These are phyloP conservation scores for Xylariaceae sp. DNA, from an alignment of 2,329 filamentous ascomycete species.

Conservation along the genomic window DNA sequence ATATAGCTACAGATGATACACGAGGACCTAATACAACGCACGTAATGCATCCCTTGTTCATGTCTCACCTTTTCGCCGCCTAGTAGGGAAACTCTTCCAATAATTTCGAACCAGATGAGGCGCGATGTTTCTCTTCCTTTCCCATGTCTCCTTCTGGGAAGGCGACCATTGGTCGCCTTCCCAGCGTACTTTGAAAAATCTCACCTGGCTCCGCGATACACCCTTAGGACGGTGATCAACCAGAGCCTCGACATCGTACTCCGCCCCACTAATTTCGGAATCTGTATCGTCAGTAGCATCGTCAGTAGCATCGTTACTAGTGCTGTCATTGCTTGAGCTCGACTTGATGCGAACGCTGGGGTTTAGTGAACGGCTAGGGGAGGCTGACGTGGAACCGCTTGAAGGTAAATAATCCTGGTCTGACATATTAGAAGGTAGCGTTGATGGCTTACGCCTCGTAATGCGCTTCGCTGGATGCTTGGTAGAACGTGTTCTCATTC, in stretches of 20 bases:
- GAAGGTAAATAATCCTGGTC: too few relatives aligned
- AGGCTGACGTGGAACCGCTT: too few relatives aligned
- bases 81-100: background rate
- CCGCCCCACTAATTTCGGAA: background rate
- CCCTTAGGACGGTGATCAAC: slow-evolving; percentile 8
- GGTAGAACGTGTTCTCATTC: too few relatives aligned
- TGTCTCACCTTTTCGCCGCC: background rate
- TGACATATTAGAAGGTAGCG: too few relatives aligned
- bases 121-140: background rate
- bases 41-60: background rate
- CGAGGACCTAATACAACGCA: background rate
- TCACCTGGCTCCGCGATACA: background rate
- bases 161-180: slow-evolving; percentile 8
- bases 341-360: background rate
- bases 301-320: too few relatives aligned
- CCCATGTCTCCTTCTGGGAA: slow-evolving; percentile 13
- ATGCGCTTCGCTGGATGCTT: too few relatives aligned
- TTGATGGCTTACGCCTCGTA: too few relatives aligned
- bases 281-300: background rate
- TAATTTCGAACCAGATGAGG: slow-evolving; percentile 4
- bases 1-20: background rate
- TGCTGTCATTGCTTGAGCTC: too few relatives aligned
- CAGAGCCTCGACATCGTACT: slow-evolving; percentile 11
- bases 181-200: slow-evolving; percentile 13
- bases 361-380: background rate